phyloP scores from a whole-genome alignment of 2,329 filamentous ascomycete species.

The Paracorniculantispora psalliotae region DNA sequence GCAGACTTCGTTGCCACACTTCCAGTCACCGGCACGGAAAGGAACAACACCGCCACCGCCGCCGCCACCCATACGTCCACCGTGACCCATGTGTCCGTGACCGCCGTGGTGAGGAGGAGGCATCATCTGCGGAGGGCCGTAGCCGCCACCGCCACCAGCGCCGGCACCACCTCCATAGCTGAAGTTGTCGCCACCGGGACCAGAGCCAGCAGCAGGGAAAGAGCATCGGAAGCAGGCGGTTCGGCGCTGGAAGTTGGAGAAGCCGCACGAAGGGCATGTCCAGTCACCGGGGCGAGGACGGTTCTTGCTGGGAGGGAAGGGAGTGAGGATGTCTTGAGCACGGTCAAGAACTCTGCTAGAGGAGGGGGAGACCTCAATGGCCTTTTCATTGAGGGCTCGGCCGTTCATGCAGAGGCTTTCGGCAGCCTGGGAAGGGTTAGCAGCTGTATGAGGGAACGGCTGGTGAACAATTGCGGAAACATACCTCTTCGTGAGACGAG shows the following conservation, averaged over 20 bases:
- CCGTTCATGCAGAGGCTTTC: constrained; percentile 99
- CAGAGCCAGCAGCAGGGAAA: constrained; percentile 87
- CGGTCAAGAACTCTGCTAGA: constrained; percentile 95
- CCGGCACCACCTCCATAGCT: constrained; percentile 37
- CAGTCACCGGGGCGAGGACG: constrained; percentile 94
- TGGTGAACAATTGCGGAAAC: constrained; percentile 28
- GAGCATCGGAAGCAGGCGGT: constrained; percentile 99
- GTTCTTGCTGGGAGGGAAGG: constrained; percentile 98
- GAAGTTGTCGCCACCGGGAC: constrained; percentile 59
- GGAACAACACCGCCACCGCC: constrained; percentile 77
- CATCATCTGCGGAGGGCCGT: constrained; percentile 74
- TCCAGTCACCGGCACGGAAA: constrained; percentile 98
- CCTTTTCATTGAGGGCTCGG: constrained; percentile 95
- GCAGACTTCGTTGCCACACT: constrained; percentile 94
- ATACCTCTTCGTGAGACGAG: constrained; percentile 96
- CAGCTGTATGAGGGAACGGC: not conserved
- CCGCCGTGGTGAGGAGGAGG: constrained; percentile 59
- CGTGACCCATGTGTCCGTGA: constrained; percentile 48
- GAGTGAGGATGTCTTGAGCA: constrained; percentile 90
- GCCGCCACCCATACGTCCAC: constrained; percentile 69
- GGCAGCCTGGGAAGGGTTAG: constrained; percentile 62
- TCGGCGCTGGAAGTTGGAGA: constrained; percentile 98
- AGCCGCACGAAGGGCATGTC: constrained; percentile 97
- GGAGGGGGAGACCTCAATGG: constrained; percentile 96
- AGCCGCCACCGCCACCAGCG: constrained; percentile 24